phyloP scores from a whole-genome alignment of 768 basidiomycete species.

The Boletus patriciae region DNA sequence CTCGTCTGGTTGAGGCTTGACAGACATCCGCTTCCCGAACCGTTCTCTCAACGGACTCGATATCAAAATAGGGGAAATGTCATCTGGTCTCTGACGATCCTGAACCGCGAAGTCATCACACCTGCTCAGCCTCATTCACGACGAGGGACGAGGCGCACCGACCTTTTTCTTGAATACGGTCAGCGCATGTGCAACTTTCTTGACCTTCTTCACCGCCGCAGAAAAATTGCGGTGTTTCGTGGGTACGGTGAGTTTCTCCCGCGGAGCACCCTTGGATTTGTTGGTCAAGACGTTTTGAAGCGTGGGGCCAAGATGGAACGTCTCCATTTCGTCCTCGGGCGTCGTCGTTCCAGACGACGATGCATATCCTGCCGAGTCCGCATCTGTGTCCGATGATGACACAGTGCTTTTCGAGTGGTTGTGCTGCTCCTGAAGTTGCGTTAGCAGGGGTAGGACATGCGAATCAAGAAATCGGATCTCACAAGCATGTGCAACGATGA shows the following conservation, averaged over 20 bases:
- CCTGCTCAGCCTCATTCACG: background rate
- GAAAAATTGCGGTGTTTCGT: conserved; percentile 17
- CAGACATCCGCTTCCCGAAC: conserved; percentile 31
- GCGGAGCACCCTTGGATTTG: background rate
- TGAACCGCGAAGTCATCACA: background rate
- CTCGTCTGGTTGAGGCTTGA: conserved; percentile 27
- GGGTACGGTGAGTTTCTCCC: conserved; percentile 7
- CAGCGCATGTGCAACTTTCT: conserved; percentile 18
- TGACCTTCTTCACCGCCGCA: conserved; percentile 25
- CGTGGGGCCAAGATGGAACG: conserved; percentile 21
- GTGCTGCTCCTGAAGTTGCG: background rate
- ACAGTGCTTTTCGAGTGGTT: conserved; percentile 8
- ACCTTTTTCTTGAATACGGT: conserved; percentile 29
- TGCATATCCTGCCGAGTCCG: conserved; percentile 18
- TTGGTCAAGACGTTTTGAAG: conserved; percentile 4
- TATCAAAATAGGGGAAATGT: conserved; percentile 24
- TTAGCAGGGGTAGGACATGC: background rate
- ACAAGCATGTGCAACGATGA: conserved; percentile 1
- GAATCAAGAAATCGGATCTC: background rate
- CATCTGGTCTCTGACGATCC: conserved; percentile 20
- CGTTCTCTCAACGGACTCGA: conserved; percentile 31
- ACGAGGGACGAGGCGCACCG: background rate
- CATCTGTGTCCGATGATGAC: conserved; percentile 25
- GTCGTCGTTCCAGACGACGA: conserved; percentile 35
- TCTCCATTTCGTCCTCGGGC: conserved; percentile 30